Percentiles rank a stretch among this genome's conserved stretches.
phyloP scores from a whole-genome alignment of 495 filamentous ascomycete species.

The Amorphotheca resinae region DNA sequence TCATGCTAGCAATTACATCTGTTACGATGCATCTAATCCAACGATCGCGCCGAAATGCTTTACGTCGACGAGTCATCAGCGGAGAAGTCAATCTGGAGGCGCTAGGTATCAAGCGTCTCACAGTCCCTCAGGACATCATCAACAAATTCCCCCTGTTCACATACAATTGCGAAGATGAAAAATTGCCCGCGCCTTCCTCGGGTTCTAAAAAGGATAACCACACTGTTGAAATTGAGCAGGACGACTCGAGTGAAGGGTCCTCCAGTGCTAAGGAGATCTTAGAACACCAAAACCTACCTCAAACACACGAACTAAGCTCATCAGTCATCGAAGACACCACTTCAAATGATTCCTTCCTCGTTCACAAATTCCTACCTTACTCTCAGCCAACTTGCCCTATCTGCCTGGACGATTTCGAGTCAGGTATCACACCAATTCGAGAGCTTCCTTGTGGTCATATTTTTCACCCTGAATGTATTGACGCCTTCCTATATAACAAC shows the following conservation, averaged over 20 bases:
- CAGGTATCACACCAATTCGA: conserved; percentile 54
- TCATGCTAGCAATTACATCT: conserved; percentile 51
- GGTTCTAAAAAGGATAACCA: conserved; percentile 7
- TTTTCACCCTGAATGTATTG: conserved; percentile 83
- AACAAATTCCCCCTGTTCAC: conserved; percentile 61
- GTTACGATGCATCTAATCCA: conserved; percentile 64
- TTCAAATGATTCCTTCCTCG: conserved; percentile 5
- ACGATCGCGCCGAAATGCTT: conserved; percentile 44
- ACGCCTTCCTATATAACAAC: conserved; percentile 55
- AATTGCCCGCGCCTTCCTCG: conserved; percentile 7
- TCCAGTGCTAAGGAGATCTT: not conserved
- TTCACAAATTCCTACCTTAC: conserved; percentile 29
- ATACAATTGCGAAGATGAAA: conserved; percentile 33
- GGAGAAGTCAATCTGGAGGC: conserved; percentile 74
- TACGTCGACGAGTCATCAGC: conserved; percentile 54
- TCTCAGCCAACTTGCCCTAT: conserved; percentile 71
- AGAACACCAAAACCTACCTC: conserved; percentile 7
- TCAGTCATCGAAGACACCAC: conserved; percentile 2
- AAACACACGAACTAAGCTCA: conserved; percentile 7
- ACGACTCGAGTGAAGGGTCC: not conserved
- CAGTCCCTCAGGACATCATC: conserved; percentile 54
- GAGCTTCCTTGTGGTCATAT: conserved; percentile 84
- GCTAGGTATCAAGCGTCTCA: conserved; percentile 63
- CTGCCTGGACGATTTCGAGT: conserved; percentile 71
- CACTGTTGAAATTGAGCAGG: not conserved